Evolutionary conservation across 768 basidiomycete species (phyloP).

Genomic region (Termitomyces sp.): DNA sequence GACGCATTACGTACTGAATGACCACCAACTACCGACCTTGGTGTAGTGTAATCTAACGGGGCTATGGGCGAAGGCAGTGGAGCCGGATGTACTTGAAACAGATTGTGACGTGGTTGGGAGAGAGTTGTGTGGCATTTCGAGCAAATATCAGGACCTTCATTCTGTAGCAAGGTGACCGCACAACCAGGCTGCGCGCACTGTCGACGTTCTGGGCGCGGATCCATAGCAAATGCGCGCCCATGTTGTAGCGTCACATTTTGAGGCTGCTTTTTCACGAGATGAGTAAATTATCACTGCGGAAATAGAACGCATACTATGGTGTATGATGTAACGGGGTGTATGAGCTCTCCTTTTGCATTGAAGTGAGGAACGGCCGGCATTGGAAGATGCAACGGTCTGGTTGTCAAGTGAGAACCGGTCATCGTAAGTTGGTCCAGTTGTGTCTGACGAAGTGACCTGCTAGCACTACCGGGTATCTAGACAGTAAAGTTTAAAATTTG

Average conservation of each 20-base stretch:
- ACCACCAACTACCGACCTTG: neutral
- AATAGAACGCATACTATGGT: neutral
- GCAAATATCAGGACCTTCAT: conserved; percentile 1
- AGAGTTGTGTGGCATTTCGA: neutral
- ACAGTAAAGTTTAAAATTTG: neutral
- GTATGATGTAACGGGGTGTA: neutral
- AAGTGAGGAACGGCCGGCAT: conserved; percentile 10
- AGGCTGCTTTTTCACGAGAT: neutral
- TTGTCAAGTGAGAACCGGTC: neutral
- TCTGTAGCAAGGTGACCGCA: neutral
- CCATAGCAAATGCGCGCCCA: neutral
- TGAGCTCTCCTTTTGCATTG: conserved; percentile 13
- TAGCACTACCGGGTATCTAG: neutral
- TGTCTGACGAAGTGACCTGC: neutral
- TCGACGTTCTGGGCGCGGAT: neutral
- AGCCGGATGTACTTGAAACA: neutral
- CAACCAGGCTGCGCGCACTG: conserved; percentile 9
- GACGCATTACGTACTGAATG: neutral
- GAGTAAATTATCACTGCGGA: neutral
- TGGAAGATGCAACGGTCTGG: neutral
- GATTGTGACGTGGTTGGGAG: neutral
- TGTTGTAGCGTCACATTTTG: neutral
- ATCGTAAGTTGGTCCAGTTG: neutral
- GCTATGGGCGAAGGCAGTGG: neutral
- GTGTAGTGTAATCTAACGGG: neutral